Base-by-base conservation (phyloP, 2,329 filamentous ascomycete species). In the Geoglossum cookeanum region DNA sequence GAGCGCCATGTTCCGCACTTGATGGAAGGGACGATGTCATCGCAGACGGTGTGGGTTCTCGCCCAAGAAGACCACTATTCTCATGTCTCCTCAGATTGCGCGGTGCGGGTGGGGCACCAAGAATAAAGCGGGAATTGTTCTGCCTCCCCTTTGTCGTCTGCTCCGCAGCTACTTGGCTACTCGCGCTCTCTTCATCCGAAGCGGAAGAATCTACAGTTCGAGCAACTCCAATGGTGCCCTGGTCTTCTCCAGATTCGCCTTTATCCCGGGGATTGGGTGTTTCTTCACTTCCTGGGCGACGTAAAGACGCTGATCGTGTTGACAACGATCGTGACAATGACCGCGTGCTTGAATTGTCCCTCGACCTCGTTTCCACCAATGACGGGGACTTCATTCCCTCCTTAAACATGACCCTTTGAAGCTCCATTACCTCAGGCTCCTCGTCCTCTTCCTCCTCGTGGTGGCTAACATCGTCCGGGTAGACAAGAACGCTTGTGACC, bases 371-470 rank as follows among this genome's bases (percentile, higher is more conserved):
- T 55, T 55, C 22, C 33, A 55, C 54, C 1, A 55, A 13, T 29
- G 63, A 66, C 3, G 64, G 63, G 29, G 58, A 60, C 48, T 63
- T 61, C n/a, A 63, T 55, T 30, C 63, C 64, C 53, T 62, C 49
- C 22, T 2, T 62, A 33, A 68, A 61, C 13, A 66, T 68, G 8
- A 69, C 59, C 15, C 67, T 63, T 27, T 64, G 64, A 30, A 65
- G 67, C 8, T 66, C 68, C 64, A 69, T 65, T 48, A 69, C 67
- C 56, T 65, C 62, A 29, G 65, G 63, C 54, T 67, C 67, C 59
- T 67, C 67, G 4, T 59, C 59, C 27, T 64, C 54, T 62, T 22
- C 49, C 9, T 53, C 37, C 13, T 55, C 53, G 13, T 29, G 37
- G 17, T 35, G 35, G n/a, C 30, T 27, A 44, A 32, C 13, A 32